A percentile compares a stretch with the other conserved stretches of the same genome.
Conservation (phyloP, 2,329 filamentous ascomycete species). For the Colletotrichum sp. region DNA sequence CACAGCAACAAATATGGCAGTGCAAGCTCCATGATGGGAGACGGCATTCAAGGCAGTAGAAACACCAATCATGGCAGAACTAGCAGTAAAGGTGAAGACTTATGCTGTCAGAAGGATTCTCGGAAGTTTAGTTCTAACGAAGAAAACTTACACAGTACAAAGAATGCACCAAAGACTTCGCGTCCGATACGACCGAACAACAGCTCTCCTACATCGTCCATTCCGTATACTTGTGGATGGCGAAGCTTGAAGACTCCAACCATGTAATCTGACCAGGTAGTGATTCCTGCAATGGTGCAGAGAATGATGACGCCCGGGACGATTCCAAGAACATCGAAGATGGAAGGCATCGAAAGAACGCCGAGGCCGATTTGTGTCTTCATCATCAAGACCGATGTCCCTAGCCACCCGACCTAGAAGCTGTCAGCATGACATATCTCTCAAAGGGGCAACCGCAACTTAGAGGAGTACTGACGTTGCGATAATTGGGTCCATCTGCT, state of each 20-base stretch:
- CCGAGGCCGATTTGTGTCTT: slow-evolving; percentile 49
- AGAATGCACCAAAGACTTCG: slow-evolving; percentile 41
- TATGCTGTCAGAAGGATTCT: background rate
- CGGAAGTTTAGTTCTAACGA: background rate
- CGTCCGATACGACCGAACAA: slow-evolving; percentile 52
- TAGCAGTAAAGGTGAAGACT: slow-evolving; percentile 32
- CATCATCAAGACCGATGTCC: slow-evolving; percentile 47
- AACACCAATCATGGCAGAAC: slow-evolving; percentile 43
- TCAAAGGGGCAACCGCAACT: slow-evolving; percentile 29
- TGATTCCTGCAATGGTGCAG: slow-evolving; percentile 42
- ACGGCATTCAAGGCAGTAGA: slow-evolving; percentile 45
- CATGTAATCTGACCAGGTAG: slow-evolving; percentile 53
- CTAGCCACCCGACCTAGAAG: slow-evolving; percentile 44
- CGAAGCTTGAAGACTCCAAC: slow-evolving; percentile 53
- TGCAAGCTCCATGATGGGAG: slow-evolving; percentile 41
- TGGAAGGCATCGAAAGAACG: slow-evolving; percentile 50
- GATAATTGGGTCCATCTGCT: slow-evolving; percentile 4
- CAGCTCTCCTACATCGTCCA: slow-evolving; percentile 54
- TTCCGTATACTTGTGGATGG: slow-evolving; percentile 54
- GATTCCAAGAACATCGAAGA: slow-evolving; percentile 49
- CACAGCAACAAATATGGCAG: slow-evolving; percentile 43
- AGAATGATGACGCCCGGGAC: slow-evolving; percentile 52
- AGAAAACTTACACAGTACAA: slow-evolving; percentile 34
- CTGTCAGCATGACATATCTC: background rate
- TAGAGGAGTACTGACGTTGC: slow-evolving; percentile 21